Percentiles rank a stretch among this genome's conserved stretches.
These are phyloP conservation scores for Podila epicladia DNA, from an alignment of 192 early-diverging fungal species.

Conservation along the genomic window DNA sequence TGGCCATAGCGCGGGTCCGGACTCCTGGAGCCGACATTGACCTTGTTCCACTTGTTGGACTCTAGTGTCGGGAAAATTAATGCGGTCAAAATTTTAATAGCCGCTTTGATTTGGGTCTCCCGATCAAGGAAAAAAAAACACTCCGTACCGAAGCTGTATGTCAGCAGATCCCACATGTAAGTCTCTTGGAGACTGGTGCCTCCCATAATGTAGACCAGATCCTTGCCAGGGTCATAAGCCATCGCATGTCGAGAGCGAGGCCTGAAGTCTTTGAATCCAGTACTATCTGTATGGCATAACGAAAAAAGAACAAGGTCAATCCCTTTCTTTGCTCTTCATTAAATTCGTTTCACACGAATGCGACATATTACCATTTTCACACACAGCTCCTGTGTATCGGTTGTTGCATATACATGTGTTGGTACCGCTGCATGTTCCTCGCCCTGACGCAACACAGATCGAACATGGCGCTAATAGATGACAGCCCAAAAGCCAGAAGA, in stretches of 20 bases:
- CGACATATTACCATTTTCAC: constrained; percentile 21
- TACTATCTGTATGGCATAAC: not conserved
- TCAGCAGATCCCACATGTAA: constrained; percentile 12
- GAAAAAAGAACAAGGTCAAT: not conserved
- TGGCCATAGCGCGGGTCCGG: constrained; percentile 39
- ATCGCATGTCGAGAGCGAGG: constrained; percentile 42
- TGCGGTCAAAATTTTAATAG: not conserved
- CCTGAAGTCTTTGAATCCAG: constrained; percentile 30
- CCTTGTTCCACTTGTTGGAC: constrained; percentile 35
- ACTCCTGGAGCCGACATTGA: not conserved
- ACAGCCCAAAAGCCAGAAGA: too few relatives aligned
- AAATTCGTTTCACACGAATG: not conserved
- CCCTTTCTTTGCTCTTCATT: not conserved
- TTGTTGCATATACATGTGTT: constrained; percentile 28
- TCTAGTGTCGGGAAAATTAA: constrained; percentile 3
- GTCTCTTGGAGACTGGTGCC: constrained; percentile 16
- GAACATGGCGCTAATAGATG: constrained; percentile 32
- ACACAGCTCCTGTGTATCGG: constrained; percentile 25
- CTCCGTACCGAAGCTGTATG: constrained; percentile 24
- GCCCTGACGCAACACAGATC: constrained; percentile 9
- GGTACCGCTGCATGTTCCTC: constrained; percentile 35
- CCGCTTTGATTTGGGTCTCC: not conserved
- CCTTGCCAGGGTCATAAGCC: constrained; percentile 40
- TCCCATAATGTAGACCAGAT: constrained; percentile 44
- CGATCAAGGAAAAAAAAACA: not conserved